phyloP scores from a whole-genome alignment of 2,329 filamentous ascomycete genomes.

The Aspergillus proliferans region DNA sequence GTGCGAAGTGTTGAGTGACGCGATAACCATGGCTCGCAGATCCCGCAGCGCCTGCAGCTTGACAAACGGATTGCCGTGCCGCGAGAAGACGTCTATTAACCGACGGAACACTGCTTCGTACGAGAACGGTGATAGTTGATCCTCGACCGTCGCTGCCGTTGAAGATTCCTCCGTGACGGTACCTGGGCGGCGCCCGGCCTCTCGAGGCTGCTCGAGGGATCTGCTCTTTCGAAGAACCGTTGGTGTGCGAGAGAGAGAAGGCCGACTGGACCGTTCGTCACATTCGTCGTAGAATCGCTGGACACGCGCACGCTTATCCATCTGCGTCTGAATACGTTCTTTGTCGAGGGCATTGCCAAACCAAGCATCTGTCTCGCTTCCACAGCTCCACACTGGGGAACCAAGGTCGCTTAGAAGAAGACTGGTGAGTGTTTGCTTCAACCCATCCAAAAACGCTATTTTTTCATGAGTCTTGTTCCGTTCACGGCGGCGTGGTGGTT shows the following conservation, averaged over 20 bases:
- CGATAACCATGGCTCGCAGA: constrained; percentile 72
- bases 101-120: constrained; percentile 74
- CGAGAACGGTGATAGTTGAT: constrained; percentile 53
- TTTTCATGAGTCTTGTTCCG: constrained; percentile 57
- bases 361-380: constrained; percentile 90
- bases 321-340: constrained; percentile 38
- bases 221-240: constrained; percentile 25
- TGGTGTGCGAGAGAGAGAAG: constrained; percentile 15
- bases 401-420: constrained; percentile 85
- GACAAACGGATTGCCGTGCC: constrained; percentile 77
- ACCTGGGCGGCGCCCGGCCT: background rate
- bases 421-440: constrained; percentile 74
- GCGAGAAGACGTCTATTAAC: constrained; percentile 77
- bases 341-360: constrained; percentile 54
- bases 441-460: constrained; percentile 66
- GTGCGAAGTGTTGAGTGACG: constrained; percentile 59
- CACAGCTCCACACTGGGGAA: constrained; percentile 74
- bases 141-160: constrained; percentile 27
- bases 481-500: constrained; percentile 26
- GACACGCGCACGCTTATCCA: constrained; percentile 33
- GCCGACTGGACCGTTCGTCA: constrained; percentile 24
- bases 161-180: background rate
- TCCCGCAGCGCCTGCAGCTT: constrained; percentile 82
- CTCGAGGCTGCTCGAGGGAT: constrained; percentile 24
- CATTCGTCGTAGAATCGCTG: constrained; percentile 35